Evolutionary conservation across 805 yeast species (phyloP).

Genomic region (Candida quercuum): DNA sequence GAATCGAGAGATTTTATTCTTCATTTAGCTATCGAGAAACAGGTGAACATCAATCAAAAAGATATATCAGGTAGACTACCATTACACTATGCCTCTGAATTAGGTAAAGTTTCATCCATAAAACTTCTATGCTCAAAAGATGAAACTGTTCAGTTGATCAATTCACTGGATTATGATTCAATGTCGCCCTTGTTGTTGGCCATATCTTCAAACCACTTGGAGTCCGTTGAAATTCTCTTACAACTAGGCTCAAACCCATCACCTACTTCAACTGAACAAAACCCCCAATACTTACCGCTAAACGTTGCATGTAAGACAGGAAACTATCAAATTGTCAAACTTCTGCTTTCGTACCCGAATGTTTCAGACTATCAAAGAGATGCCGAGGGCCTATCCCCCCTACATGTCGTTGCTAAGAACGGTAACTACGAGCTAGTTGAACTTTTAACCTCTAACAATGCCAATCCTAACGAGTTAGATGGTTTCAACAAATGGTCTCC

Average conservation of each 20-base stretch:
- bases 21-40: conserved; percentile 17
- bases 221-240: conserved; percentile 45
- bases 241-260: conserved; percentile 43
- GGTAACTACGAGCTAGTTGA: conserved; percentile 72
- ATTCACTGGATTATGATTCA: conserved; percentile 61
- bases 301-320: conserved; percentile 89
- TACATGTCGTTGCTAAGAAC: conserved; percentile 83
- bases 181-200: conserved; percentile 81
- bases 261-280: conserved; percentile 41
- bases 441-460: conserved; percentile 64
- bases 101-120: conserved; percentile 42
- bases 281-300: conserved; percentile 67
- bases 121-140: conserved; percentile 29
- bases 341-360: conserved; percentile 26
- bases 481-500: conserved; percentile 93
- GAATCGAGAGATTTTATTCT: conserved; percentile 20
- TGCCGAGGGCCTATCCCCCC: conserved; percentile 84
- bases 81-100: conserved; percentile 77
- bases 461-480: conserved; percentile 73
- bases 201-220: conserved; percentile 60
- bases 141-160: conserved; percentile 23
- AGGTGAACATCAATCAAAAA: conserved; percentile 30
- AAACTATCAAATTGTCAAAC: conserved; percentile 60
- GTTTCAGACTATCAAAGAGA: conserved; percentile 45
- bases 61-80: conserved; percentile 78